Base-by-base conservation (phyloP, 306 rosid genomes). In the Ammopiptanthus mongolicus region DNA sequence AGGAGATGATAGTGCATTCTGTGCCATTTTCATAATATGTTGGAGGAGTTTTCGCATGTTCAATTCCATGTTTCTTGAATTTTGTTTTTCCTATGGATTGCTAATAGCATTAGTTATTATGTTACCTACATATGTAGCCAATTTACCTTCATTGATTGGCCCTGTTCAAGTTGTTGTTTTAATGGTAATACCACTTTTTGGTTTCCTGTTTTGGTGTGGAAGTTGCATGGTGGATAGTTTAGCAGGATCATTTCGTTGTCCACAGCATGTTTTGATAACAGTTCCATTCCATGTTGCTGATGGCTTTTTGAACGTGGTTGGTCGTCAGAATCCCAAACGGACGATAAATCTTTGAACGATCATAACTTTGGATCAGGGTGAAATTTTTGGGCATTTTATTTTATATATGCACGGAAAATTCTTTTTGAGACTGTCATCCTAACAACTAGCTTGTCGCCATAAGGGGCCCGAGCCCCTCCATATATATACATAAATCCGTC, bases 61-160 rank as follows among this genome's bases (percentile, higher is more conserved):
- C 46, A 69, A 33, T 68, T 59, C 67, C 62, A 71, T 47, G 65
- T 53, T 80, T 39, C 19, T 66, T 74, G 42, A 56, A n/a, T 70
- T 70, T 22, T 25, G 28, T 25, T 55, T 55, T 51, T n/a, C 0
- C 8, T 8, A 2, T 1, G 29, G 29, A 18, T 42, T 57, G 47
- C 4, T 41, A 17, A 37, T 22, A 11, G 71, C 58, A 2, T 39
- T 33, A 61, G 55, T 65, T 57, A n/a, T 31, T 14, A 2, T 62
- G 63, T 75, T 44, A 31, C 53, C 46, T 53, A 11, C 12, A 57
- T 76, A 47, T 76, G 80, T 17, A 39, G 41, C 28, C 36, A 17
- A 65, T 66, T 59, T 59, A 34, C 21, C 65, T 82, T 72, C 73
- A 51, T 59, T 66, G 21, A 36, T 34, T 55, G 15, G 22, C 51